Base-by-base conservation (phyloP, 1,284 basidiomycete species). In the Cutaneotrichosporon cutaneum region DNA sequence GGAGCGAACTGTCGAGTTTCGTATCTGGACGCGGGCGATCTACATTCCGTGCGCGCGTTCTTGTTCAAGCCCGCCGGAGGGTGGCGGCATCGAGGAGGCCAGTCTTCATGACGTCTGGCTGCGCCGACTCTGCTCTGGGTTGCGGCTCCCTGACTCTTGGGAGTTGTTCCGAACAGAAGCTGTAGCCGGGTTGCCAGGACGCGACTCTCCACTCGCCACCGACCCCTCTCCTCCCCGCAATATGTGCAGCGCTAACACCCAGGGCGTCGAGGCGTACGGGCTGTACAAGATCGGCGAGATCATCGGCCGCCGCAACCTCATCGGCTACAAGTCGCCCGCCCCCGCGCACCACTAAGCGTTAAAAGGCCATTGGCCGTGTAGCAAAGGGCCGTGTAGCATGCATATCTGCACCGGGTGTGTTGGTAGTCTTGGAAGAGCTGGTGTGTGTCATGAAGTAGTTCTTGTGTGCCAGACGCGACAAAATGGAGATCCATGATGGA, bases 231-330 rank as follows among this genome's bases (percentile, higher is more conserved):
- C 16, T n/a, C 39, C n/a, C 39, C 26, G 14, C 6, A n/a, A 32
- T 50, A 26, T 35, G n/a, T n/a, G n/a, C n/a, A n/a, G n/a, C 13
- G 27, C 55, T 56, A 21, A 56, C 44, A n/a, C n/a, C 26, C 65
- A 84, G 81, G 81, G 80, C 55, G 67, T 83, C 62, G 83, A 85
- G 77, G 82, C 82, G 1, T 83, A 84, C 73, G 83, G 83, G 61
- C 78, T 82, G 73, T 84, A 83, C 79, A 79, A 90, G 86, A 86
- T 96, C 82, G 93, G 93, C 61, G 92, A 96, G 81, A 94, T 95
- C 68, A 75, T 94, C 70, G 92, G 92, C 51, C 85, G 90, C 70
- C 86, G 90, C 79, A 86, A 86, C 81, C 76, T 94, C 51, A 84
- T 94, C 72, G 92, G 92, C 51, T 95, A 95, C 83, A 87, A 87